Percentiles rank a stretch among this genome's conserved stretches.
Conservation (phyloP, 129 eudicot genomes). For the Chrysanthemum makinoi region DNA sequence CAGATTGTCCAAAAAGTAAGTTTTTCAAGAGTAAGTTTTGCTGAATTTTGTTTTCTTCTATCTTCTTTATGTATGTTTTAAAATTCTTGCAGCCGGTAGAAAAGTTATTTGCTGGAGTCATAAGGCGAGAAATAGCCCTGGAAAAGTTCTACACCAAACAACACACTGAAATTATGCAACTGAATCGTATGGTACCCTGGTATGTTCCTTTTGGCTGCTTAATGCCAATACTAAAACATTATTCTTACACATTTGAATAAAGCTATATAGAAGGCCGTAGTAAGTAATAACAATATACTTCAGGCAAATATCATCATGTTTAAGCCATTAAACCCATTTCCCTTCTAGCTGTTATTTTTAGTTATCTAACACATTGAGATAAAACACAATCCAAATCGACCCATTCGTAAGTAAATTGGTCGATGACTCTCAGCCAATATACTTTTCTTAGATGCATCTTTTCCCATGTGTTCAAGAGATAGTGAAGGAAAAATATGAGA, state of each 20-base stretch:
- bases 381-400: neutral
- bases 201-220: conserved; percentile 26
- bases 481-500: conserved; percentile 76
- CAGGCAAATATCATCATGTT: neutral
- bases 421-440: neutral
- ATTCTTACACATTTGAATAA: neutral
- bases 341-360: neutral
- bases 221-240: neutral
- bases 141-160: conserved; percentile 81
- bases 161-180: conserved; percentile 70
- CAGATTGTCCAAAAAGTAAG: conserved; percentile 84
- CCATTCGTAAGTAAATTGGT: neutral
- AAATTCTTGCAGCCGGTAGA: conserved; percentile 71
- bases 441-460: conserved; percentile 13
- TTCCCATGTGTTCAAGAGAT: neutral
- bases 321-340: neutral
- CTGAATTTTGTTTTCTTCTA: neutral
- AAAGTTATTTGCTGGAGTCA: conserved; percentile 92
- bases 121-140: conserved; percentile 95
- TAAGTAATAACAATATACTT: neutral
- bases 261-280: neutral
- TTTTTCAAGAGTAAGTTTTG: neutral
- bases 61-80: conserved; percentile 12
- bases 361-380: neutral
- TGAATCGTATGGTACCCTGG: conserved; percentile 65